Conservation (phyloP, 495 filamentous ascomycete species). For the Rostrohypoxylon terebratum region DNA sequence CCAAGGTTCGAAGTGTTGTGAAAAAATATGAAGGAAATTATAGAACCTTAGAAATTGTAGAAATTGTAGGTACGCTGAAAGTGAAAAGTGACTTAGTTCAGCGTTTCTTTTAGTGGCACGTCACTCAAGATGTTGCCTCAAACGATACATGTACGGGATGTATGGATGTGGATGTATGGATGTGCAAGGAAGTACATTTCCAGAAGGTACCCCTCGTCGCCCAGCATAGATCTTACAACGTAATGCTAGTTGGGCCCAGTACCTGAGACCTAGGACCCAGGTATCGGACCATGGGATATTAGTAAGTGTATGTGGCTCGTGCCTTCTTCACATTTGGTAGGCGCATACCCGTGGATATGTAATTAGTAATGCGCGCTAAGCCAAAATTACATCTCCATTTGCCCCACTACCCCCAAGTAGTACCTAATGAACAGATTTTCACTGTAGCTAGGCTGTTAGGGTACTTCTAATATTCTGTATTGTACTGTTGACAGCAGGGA, state of each 20-base stretch:
- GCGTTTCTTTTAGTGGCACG: slow-evolving; percentile 37
- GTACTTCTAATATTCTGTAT: not conserved
- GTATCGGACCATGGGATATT: not conserved
- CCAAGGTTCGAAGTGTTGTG: not conserved
- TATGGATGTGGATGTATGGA: not conserved
- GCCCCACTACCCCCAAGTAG: slow-evolving; percentile 2
- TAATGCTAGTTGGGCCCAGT: too few species aligned
- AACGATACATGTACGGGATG: slow-evolving; percentile 1
- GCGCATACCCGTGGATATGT: slow-evolving; percentile 2
- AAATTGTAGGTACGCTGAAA: slow-evolving; percentile 17
- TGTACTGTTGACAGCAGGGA: not conserved
- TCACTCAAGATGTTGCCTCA: slow-evolving; percentile 46
- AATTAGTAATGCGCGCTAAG: slow-evolving; percentile 20
- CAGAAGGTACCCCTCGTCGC: not conserved
- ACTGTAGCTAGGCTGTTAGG: not conserved
- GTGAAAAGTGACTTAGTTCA: slow-evolving; percentile 10
- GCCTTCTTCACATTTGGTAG: slow-evolving; percentile 14
- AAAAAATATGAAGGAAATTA: not conserved
- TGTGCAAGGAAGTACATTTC: not conserved
- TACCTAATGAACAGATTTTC: slow-evolving; percentile 10
- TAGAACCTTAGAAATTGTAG: slow-evolving; percentile 5
- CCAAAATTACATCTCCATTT: not conserved
- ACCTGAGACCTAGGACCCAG: not conserved
- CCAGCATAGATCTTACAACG: not conserved
- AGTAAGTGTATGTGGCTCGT: slow-evolving; percentile 27